These are phyloP conservation scores for Exophiala spinifera DNA, from an alignment of 2,329 filamentous ascomycete genomes.

Conservation along the genomic window DNA sequence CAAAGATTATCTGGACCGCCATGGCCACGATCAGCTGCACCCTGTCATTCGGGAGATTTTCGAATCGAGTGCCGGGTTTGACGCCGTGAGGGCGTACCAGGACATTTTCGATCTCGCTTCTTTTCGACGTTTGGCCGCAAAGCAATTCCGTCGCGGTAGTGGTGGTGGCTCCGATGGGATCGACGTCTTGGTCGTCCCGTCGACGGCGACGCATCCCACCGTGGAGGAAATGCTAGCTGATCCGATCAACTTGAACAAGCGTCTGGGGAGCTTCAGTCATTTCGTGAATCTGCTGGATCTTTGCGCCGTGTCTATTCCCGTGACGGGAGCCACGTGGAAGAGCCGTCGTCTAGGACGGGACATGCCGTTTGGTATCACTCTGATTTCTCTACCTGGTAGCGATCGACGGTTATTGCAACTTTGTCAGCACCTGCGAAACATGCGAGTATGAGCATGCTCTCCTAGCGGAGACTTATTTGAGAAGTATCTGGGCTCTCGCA, in stretches of 20 bases:
- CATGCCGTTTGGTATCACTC: slow-evolving; percentile 28
- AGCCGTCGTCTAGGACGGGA: slow-evolving; percentile 1
- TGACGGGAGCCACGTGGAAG: slow-evolving; percentile 39
- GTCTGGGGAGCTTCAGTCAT: slow-evolving; percentile 56
- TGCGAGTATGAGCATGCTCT: too few relatives aligned
- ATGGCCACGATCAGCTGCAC: slow-evolving; percentile 38
- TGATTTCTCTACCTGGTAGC: slow-evolving; percentile 11
- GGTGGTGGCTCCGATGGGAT: slow-evolving; percentile 36
- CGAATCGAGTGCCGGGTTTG: slow-evolving; percentile 32
- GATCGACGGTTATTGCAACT: slow-evolving; percentile 7
- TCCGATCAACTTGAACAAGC: slow-evolving; percentile 53
- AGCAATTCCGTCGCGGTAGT: slow-evolving; percentile 3
- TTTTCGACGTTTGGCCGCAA: slow-evolving; percentile 1
- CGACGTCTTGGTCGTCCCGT: slow-evolving; percentile 54
- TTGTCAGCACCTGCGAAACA: background rate
- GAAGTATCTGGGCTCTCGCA: too few relatives aligned
- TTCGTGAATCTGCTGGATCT: slow-evolving; percentile 62
- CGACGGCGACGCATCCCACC: slow-evolving; percentile 52
- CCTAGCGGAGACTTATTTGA: too few relatives aligned
- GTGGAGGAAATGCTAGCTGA: slow-evolving; percentile 50
- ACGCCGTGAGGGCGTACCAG: slow-evolving; percentile 47
- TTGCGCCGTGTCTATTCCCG: slow-evolving; percentile 52
- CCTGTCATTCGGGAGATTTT: slow-evolving; percentile 50
- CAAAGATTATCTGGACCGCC: slow-evolving; percentile 1
- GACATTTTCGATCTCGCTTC: slow-evolving; percentile 39